Evolutionary conservation across 2,329 filamentous ascomycete genomes (phyloP).

Genomic region (Coniochaeta sp.): DNA sequence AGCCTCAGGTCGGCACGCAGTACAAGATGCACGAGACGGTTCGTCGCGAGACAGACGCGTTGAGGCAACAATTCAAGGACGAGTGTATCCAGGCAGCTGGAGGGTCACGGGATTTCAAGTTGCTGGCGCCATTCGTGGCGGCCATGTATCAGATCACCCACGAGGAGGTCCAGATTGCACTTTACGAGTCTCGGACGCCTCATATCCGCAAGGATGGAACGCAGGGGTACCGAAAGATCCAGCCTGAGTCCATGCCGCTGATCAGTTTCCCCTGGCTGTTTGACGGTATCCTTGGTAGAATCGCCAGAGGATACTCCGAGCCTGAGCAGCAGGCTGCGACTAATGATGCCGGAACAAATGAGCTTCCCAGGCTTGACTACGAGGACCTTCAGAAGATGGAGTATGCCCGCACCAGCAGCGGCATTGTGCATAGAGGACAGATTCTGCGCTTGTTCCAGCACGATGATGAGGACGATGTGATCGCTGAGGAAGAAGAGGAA

Average conservation of each 20-base stretch:
- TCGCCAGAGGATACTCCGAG: slow-evolving; percentile 24
- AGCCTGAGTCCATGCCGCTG: slow-evolving; percentile 58
- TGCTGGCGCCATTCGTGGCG: slow-evolving; percentile 65
- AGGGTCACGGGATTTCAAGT: slow-evolving; percentile 41
- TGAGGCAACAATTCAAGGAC: slow-evolving; percentile 64
- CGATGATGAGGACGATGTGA: slow-evolving; percentile 11
- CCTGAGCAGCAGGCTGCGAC: not conserved
- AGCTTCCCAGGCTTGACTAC: not conserved
- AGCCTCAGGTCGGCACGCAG: slow-evolving; percentile 63
- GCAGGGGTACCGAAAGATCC: slow-evolving; percentile 28
- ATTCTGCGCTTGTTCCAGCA: slow-evolving; percentile 20
- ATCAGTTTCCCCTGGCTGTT: slow-evolving; percentile 97
- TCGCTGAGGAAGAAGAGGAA: not conserved
- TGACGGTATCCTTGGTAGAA: slow-evolving; percentile 58
- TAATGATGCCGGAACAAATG: not conserved
- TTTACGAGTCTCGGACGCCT: slow-evolving; percentile 34
- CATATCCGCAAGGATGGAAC: slow-evolving; percentile 13
- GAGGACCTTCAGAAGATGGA: slow-evolving; percentile 13
- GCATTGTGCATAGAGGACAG: slow-evolving; percentile 23
- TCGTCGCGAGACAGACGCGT: slow-evolving; percentile 53
- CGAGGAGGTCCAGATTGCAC: slow-evolving; percentile 56
- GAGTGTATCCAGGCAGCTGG: slow-evolving; percentile 60
- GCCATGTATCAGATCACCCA: slow-evolving; percentile 85
- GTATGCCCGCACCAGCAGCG: slow-evolving; percentile 19
- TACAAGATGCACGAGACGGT: slow-evolving; percentile 87